A percentile compares a stretch with the other conserved stretches of the same genome.
phyloP scores from a whole-genome alignment of 2,329 filamentous ascomycete genomes.

The Diaporthe longicolla region DNA sequence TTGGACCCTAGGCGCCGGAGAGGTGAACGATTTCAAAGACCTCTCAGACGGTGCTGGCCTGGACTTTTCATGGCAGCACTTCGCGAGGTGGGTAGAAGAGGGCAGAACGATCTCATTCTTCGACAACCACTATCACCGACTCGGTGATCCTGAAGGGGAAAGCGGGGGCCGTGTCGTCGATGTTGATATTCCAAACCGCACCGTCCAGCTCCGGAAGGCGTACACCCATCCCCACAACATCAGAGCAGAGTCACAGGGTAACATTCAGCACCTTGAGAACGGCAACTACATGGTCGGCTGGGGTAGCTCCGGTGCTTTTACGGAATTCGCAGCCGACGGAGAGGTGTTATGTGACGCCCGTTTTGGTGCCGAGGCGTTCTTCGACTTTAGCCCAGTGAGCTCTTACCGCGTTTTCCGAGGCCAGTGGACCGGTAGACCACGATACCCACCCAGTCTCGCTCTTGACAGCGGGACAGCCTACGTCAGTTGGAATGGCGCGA shows the following conservation, averaged over 20 bases:
- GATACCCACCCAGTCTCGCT: conserved; percentile 35
- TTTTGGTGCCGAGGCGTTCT: conserved; percentile 42
- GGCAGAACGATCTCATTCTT: conserved; percentile 53
- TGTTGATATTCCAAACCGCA: conserved; percentile 49
- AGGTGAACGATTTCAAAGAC: conserved; percentile 53
- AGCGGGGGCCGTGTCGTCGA: conserved; percentile 46
- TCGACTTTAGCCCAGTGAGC: conserved; percentile 42
- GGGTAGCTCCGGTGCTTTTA: conserved; percentile 47
- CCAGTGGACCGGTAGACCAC: conserved; percentile 41
- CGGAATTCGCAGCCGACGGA: conserved; percentile 42
- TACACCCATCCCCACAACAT: conserved; percentile 49
- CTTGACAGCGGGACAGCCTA: conserved; percentile 39
- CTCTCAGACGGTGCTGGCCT: conserved; percentile 51
- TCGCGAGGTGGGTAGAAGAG: conserved; percentile 49
- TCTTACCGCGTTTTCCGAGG: conserved; percentile 45
- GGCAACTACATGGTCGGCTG: conserved; percentile 70
- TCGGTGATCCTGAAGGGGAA: conserved; percentile 42
- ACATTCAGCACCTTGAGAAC: conserved; percentile 67
- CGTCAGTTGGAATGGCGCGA: conserved; percentile 45
- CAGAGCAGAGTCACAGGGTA: conserved; percentile 53
- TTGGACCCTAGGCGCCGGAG: conserved; percentile 54
- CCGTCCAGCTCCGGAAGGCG: conserved; percentile 49
- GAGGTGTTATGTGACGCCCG: conserved; percentile 44
- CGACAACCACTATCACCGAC: conserved; percentile 51
- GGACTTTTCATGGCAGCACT: conserved; percentile 57